A percentile compares a stretch with the other conserved stretches of the same genome.
phyloP scores from a whole-genome alignment of 768 basidiomycete species.

The Hygrophorus russula region DNA sequence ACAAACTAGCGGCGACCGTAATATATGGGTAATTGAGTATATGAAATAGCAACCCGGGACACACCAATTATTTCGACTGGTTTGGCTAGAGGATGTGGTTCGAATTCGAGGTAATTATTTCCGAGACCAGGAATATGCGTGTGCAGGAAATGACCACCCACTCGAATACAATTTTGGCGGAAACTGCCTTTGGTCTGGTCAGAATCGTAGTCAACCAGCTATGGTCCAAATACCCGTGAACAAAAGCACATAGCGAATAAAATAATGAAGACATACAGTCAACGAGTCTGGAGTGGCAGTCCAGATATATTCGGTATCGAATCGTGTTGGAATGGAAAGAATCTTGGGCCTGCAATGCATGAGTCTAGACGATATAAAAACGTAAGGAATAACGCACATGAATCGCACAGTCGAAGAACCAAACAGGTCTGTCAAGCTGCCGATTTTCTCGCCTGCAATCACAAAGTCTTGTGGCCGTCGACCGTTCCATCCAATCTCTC shows the following conservation, averaged over 20 bases:
- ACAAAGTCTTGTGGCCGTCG: constrained; percentile 37
- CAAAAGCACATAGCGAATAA: constrained; percentile 1
- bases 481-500: constrained; percentile 42
- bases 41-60: constrained; percentile 9
- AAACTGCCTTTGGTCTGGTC: constrained; percentile 39
- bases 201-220: constrained; percentile 46
- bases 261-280: constrained; percentile 24
- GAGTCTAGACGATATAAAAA: constrained; percentile 3
- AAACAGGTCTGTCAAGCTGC: constrained; percentile 44
- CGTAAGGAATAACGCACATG: constrained; percentile 26
- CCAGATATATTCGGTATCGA: constrained; percentile 52
- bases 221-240: constrained; percentile 4
- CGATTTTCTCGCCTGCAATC: constrained; percentile 39
- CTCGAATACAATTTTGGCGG: constrained; percentile 34
- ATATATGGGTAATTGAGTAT: constrained; percentile 8
- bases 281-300: constrained; percentile 43
- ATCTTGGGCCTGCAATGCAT: constrained; percentile 34
- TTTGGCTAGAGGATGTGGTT: constrained; percentile 33
- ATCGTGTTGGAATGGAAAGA: constrained; percentile 51
- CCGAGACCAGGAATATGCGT: constrained; percentile 44
- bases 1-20: constrained; percentile 27
- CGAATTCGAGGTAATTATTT: constrained; percentile 48
- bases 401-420: constrained; percentile 43
- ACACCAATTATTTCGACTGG: constrained; percentile 44
- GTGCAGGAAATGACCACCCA: constrained; percentile 26